Percentiles rank a stretch among this genome's conserved stretches.
phyloP scores from a whole-genome alignment of 768 basidiomycete genomes.

The Tylopilus rubrobrunneus region DNA sequence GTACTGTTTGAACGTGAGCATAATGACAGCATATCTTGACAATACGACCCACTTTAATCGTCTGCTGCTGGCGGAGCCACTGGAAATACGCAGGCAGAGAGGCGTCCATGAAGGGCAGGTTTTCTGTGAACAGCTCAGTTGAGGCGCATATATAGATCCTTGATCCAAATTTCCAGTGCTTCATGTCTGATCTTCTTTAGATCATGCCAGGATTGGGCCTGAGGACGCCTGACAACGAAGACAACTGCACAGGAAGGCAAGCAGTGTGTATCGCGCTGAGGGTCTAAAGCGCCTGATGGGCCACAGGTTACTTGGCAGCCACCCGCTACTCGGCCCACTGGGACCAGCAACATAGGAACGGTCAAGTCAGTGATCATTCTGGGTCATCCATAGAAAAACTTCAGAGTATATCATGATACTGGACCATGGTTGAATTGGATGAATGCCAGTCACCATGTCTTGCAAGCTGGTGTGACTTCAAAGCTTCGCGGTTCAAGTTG shows the following conservation, averaged over 20 bases:
- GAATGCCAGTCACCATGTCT: not conserved
- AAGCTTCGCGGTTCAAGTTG: too few relatives aligned
- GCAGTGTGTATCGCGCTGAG: not conserved
- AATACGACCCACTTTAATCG: constrained; percentile 1
- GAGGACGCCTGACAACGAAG: not conserved
- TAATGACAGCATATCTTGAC: too few relatives aligned
- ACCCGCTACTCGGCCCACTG: too few relatives aligned
- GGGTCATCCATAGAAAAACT: too few relatives aligned
- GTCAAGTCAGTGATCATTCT: not conserved
- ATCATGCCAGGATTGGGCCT: not conserved
- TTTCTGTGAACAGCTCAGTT: not conserved
- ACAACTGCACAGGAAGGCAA: not conserved
- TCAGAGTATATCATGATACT: too few relatives aligned
- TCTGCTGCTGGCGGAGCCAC: constrained; percentile 7
- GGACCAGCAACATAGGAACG: not conserved
- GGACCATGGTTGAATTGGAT: not conserved
- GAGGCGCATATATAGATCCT: not conserved
- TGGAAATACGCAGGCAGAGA: not conserved
- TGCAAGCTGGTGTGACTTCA: too few relatives aligned
- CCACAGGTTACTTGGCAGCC: too few relatives aligned
- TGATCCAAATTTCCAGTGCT: not conserved
- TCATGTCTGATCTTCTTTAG: not conserved
- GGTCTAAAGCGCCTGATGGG: not conserved
- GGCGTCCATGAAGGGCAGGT: not conserved
- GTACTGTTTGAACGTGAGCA: not conserved